These are phyloP conservation scores for Nakazawaea wickerhamii DNA, from an alignment of 805 yeast species.

Conservation along the genomic window DNA sequence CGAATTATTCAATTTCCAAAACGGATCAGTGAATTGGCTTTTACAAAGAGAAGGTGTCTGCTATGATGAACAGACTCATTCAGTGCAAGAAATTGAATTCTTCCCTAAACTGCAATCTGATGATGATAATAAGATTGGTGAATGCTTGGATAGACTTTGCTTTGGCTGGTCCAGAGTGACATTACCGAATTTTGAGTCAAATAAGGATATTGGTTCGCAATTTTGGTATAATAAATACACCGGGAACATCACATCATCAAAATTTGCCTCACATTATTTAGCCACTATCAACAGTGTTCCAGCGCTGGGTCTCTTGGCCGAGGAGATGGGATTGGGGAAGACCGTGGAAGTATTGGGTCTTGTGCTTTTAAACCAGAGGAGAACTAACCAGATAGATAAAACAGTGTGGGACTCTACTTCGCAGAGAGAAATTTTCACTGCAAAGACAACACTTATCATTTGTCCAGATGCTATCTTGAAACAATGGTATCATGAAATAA, in stretches of 20 bases:
- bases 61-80: constrained; percentile 25
- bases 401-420: constrained; percentile 33
- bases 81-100: constrained; percentile 21
- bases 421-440: constrained; percentile 39
- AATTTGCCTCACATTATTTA: constrained; percentile 26
- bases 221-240: constrained; percentile 48
- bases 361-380: constrained; percentile 55
- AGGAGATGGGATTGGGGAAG: constrained; percentile 97
- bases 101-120: constrained; percentile 13
- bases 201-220: constrained; percentile 2
- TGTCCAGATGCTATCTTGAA: constrained; percentile 79
- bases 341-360: constrained; percentile 80
- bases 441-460: constrained; percentile 73
- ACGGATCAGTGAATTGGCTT: constrained; percentile 52
- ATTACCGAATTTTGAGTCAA: not conserved
- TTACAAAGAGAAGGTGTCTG: constrained; percentile 42
- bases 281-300: constrained; percentile 13
- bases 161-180: constrained; percentile 48
- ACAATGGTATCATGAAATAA: constrained; percentile 84
- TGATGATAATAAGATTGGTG: constrained; percentile 23
- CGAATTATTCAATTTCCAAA: constrained; percentile 44
- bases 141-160: constrained; percentile 34
- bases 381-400: constrained; percentile 16
- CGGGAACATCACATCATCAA: constrained; percentile 37
- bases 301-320: constrained; percentile 71